Evolutionary conservation across 768 basidiomycete genomes (phyloP).

Genomic region (Hygrocybe punicea): DNA sequence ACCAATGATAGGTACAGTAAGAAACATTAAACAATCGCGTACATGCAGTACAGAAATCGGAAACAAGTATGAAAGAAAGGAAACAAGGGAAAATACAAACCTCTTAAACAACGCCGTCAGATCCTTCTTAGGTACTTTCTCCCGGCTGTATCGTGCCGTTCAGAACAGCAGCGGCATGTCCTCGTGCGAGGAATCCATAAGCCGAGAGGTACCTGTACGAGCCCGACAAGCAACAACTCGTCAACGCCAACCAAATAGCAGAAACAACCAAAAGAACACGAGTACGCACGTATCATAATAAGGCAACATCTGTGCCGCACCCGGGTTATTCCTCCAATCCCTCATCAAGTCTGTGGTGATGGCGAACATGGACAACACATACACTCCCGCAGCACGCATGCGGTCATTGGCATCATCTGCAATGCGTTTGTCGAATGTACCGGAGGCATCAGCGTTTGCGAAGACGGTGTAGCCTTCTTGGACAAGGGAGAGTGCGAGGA

Average conservation of each 20-base stretch:
- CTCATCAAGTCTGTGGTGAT: constrained; percentile 46
- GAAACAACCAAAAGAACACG: neutral
- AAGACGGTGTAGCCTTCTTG: constrained; percentile 48
- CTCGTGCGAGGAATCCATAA: constrained; percentile 19
- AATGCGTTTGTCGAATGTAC: constrained; percentile 38
- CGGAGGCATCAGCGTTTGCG: constrained; percentile 47
- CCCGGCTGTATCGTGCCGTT: neutral
- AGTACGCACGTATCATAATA: constrained; percentile 43
- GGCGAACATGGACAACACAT: constrained; percentile 45
- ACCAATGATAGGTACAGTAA: too few relatives aligned
- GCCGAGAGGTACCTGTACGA: constrained; percentile 21
- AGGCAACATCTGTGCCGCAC: constrained; percentile 39
- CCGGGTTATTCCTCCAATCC: constrained; percentile 51
- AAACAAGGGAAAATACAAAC: too few relatives aligned
- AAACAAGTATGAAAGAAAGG: too few relatives aligned
- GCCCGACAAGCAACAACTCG: neutral
- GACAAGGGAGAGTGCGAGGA: constrained; percentile 45
- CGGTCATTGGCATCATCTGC: constrained; percentile 47
- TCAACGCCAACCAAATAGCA: too few relatives aligned
- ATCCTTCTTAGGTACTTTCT: neutral
- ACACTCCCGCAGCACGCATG: constrained; percentile 47
- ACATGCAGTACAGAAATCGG: too few relatives aligned
- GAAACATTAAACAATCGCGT: too few relatives aligned
- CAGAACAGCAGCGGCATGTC: neutral
- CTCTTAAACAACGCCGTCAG: too few relatives aligned